Evolutionary conservation across 306 rosid species (phyloP), one percentile per base, ranked within the genome.

Genomic region (Vachellia pachyceras): DNA sequence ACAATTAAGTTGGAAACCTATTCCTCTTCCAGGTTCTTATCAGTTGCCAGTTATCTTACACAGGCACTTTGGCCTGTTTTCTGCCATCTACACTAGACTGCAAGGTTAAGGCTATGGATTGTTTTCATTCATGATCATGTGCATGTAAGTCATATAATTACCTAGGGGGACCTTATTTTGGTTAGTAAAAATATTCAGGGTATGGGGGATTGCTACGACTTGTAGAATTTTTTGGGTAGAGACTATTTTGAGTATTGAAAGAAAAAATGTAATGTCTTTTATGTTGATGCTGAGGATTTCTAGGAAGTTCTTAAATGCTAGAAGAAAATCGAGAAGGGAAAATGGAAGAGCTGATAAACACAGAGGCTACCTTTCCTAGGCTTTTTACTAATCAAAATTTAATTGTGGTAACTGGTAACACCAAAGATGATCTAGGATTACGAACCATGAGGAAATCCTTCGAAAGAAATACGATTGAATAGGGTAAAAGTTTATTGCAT

Each of bases 401-500:
- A 71, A 49, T 72, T 23, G 61, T n/a, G 61, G 41, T 49, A 49
- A 22, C 29, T n/a, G 29, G 41, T 49, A 49, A 15, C 29, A 72
- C 12, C 45, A 44, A 23, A 23, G n/a, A 41, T 8, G 39, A 11
- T 12, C 40, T 70, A 44, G 39, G 57, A 71, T 20, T 46, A 17
- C 10, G 37, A 42, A 72, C 14, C 36, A 72, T 35, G 45, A 49
- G 77, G 46, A 72, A 49, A 72, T 72, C 45, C 45, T 72, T 72
- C 2, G 58, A 71, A 23, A 20, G 52, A 46, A 69, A 44, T 45
- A 22, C 6, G 25, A 41, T 45, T 23, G 37, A 71, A 70, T 45
- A 44, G n/a, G 17, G 75, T 22, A 15, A 50, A 67, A 66, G 10
- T 39, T 67, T n/a, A 39, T 67, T 3, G 7, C 7, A 0, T n/a